Base-by-base conservation (phyloP, 1,284 basidiomycete species). In the Sporisorium reilianum region DNA sequence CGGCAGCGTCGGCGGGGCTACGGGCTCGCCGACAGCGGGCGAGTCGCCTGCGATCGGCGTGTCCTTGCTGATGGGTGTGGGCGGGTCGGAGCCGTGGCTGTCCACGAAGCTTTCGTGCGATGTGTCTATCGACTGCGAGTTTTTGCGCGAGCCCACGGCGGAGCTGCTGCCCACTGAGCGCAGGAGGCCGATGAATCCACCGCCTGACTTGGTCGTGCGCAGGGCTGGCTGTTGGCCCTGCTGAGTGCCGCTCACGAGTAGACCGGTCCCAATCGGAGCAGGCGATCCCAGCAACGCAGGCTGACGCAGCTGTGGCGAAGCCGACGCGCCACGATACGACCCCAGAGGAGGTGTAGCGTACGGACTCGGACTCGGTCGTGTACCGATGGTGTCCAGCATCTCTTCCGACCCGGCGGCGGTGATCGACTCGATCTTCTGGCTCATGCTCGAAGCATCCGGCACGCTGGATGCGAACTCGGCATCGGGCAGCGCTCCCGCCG, bases 1-100 rank as follows among this genome's bases (percentile, higher is more conserved):
- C 0, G 74, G 74, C 55, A 76, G 30, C 10, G 42, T 60, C 3
- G 68, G 73, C 4, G 67, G 42, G 2, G 42, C 26, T 7, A 46
- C 51, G 7, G 42, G 45, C 16, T 58, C 48, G 46, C 25, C 41
- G 12, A n/a, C 38, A 16, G 28, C 30, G 5, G n/a, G 16, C 41
- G 60, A 22, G 23, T 53, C 38, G 46, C 40, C 23, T n/a, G 51
- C 36, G 6, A 69, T n/a, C 0, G 72, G 66, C 16, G 72, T 66
- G 30, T 75, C 68, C 26, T 75, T 75, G 67, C 73, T 75, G 25
- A 71, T 32, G 9, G 73, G 73, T 16, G 73, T 78, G 6, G 77
- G 74, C 10, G 74, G 71, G 30, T 64, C 53, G 0, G 71, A 68
- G 2, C 63, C 46, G 23, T 44, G 18, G 2, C 36, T 34, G 50